Percentiles rank a stretch among this genome's conserved stretches.
These are phyloP conservation scores for Pneumocystis jirovecii DNA, from an alignment of 1,139 yeast genomes.

Conservation along the genomic window DNA sequence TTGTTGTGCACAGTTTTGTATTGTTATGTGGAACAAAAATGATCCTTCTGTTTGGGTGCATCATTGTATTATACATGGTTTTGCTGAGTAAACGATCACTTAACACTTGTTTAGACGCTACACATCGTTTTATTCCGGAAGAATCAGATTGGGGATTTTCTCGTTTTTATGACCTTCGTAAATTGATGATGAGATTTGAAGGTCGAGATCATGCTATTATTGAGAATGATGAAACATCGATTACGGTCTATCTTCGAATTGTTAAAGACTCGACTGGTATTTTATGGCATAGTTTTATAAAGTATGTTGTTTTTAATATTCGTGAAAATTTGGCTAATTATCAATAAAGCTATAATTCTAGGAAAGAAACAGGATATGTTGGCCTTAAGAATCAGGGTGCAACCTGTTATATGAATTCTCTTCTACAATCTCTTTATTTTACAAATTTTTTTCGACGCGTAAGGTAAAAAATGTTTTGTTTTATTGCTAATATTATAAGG, in stretches of 20 bases:
- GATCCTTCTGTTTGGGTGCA: constrained; percentile 36
- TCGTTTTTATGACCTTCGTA: constrained; percentile 48
- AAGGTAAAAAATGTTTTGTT: background rate
- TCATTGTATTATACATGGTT: background rate
- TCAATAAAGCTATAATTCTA: constrained; percentile 50
- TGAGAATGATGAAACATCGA: constrained; percentile 44
- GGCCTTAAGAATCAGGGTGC: constrained; percentile 97
- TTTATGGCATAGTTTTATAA: constrained; percentile 72
- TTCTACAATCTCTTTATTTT: constrained; percentile 77
- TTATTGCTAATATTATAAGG: constrained; percentile 15
- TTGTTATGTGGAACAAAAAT: constrained; percentile 70
- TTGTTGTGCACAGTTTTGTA: constrained; percentile 79
- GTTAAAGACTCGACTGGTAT: constrained; percentile 87
- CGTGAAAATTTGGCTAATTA: background rate
- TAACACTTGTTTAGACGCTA: constrained; percentile 30
- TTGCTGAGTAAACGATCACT: background rate
- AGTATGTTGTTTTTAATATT: constrained; percentile 19
- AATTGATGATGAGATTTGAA: constrained; percentile 26
- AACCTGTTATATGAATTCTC: constrained; percentile 85
- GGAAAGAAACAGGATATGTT: constrained; percentile 72
- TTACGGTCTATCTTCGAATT: constrained; percentile 63
- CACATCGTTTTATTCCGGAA: constrained; percentile 57
- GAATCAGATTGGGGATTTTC: constrained; percentile 97
- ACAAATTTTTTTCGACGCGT: constrained; percentile 61
- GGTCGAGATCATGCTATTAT: constrained; percentile 30